phyloP scores from a whole-genome alignment of 2,329 filamentous ascomycete genomes.

The Gnomoniopsis sp. region DNA sequence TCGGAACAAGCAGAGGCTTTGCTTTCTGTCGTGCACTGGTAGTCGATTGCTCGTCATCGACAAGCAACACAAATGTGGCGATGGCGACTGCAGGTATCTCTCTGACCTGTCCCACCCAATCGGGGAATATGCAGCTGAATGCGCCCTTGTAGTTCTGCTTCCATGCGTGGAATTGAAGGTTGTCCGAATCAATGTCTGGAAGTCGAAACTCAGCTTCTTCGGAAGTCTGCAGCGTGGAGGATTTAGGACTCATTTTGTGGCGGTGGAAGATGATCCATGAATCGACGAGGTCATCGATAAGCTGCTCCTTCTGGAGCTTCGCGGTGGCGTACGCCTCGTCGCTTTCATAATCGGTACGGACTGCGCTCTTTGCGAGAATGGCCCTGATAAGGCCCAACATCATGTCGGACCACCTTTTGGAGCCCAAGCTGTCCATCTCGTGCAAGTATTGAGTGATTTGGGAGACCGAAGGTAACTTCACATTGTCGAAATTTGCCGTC shows the following conservation, averaged over 20 bases:
- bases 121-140: constrained; percentile 32
- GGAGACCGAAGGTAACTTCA: constrained; percentile 33
- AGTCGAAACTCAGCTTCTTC: constrained; percentile 23
- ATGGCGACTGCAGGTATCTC: constrained; percentile 32
- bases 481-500: constrained; percentile 26
- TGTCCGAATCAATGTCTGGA: constrained; percentile 11
- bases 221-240: constrained; percentile 2
- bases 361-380: constrained; percentile 27
- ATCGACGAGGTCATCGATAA: constrained; percentile 37
- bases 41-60: constrained; percentile 27
- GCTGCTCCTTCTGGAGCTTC: constrained; percentile 27
- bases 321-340: constrained; percentile 26
- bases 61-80: constrained; percentile 35
- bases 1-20: constrained; percentile 23
- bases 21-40: constrained; percentile 20
- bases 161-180: constrained; percentile 18
- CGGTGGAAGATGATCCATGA: constrained; percentile 38
- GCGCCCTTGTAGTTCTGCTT: constrained; percentile 25
- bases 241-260: constrained; percentile 13
- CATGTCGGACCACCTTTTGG: constrained; percentile 31
- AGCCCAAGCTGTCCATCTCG: constrained; percentile 31
- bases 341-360: constrained; percentile 24
- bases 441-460: constrained; percentile 34
- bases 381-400: constrained; percentile 31
- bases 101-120: constrained; percentile 22